phyloP scores from a whole-genome alignment of 2,329 filamentous ascomycete genomes.

The Clathrospora elynae region DNA sequence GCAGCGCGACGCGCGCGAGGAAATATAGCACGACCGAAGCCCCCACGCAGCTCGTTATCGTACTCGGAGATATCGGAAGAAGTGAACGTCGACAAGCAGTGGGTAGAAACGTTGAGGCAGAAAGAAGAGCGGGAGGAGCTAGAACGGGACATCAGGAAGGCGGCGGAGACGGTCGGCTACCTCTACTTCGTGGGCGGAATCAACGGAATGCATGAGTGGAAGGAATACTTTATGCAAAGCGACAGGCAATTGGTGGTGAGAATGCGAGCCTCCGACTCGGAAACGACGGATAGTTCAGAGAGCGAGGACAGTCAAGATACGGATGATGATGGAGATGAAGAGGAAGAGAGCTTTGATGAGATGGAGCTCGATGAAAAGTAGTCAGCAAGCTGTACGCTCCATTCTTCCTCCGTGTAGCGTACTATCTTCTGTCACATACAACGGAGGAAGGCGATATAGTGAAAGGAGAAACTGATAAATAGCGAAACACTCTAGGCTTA shows the following conservation, averaged over 20 bases:
- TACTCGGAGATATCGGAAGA: conserved; percentile 25
- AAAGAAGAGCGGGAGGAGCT: conserved; percentile 19
- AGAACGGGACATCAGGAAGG: conserved; percentile 16
- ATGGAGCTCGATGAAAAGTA: conserved; percentile 19
- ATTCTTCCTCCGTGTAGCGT: too few species aligned
- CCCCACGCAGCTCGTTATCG: conserved; percentile 30
- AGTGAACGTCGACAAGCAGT: conserved; percentile 14
- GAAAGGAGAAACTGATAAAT: too few species aligned
- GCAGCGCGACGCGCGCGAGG: conserved; percentile 20
- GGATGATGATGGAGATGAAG: conserved; percentile 8
- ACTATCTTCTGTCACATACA: too few species aligned
- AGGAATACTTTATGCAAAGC: conserved; percentile 23
- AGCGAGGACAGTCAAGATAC: not conserved
- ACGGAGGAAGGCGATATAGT: too few species aligned
- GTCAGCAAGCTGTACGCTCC: too few species aligned
- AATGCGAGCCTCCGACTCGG: conserved; percentile 1
- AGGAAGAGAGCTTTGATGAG: conserved; percentile 10
- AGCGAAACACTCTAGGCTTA: too few species aligned
- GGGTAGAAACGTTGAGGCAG: conserved; percentile 12
- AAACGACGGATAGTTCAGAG: not conserved
- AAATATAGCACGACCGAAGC: conserved; percentile 17
- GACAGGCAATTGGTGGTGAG: conserved; percentile 24
- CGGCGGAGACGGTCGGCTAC: conserved; percentile 33
- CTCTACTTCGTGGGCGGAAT: conserved; percentile 32
- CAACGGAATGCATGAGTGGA: conserved; percentile 20